Evolutionary conservation across 75 land plant species (phyloP), one percentile per base, ranked within the genome.

Genomic region (Azolla pinnata): DNA sequence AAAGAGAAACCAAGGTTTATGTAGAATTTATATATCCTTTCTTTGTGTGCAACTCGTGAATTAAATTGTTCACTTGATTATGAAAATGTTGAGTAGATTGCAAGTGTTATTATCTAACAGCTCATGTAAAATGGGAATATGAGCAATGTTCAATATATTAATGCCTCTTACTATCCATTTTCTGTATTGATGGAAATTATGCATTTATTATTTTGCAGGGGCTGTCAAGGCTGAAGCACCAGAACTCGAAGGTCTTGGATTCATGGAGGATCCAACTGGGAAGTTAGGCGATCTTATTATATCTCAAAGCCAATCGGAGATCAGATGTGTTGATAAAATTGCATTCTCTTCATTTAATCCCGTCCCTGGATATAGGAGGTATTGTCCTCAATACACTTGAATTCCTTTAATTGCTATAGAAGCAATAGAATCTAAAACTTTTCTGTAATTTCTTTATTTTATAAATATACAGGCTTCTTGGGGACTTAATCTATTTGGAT

Each of bases 301-400:
- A 29, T 35, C 76, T 16, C 67, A 77, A 32, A 42, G 71, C 19
- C 32, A 72, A n/a, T 67, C 74, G 44, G 99, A 89, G 21, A 75
- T 79, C 23, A 79, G 68, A 50, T 86, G 96, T 71, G 76, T 89
- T 31, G 90, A 89, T 60, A 83, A 83, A 57, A 79, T 89, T 59
- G 82, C 83, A 1, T 86, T 95, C 78, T 95, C 99, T 50, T 86
- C 99, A 44, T 89, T 95, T 62, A 89, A 95, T 57, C 99, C 96
- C 45, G 85, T 86, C 61, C 99, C 99, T 44, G 85, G 90, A 60
- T 77, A 83, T 62, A 74, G 91, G 57, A 83, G 96, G 99, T 89
- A 52, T 24, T 52, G 54, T 25, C 40, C 40, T n/a, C n/a, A n/a
- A n/a, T n/a, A n/a, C n/a, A n/a, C n/a, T n/a, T n/a, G n/a, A n/a